Percentiles rank a stretch among this genome's conserved stretches.
Conservation (phyloP, 208 protist species). For the Phytomonas sp. region DNA sequence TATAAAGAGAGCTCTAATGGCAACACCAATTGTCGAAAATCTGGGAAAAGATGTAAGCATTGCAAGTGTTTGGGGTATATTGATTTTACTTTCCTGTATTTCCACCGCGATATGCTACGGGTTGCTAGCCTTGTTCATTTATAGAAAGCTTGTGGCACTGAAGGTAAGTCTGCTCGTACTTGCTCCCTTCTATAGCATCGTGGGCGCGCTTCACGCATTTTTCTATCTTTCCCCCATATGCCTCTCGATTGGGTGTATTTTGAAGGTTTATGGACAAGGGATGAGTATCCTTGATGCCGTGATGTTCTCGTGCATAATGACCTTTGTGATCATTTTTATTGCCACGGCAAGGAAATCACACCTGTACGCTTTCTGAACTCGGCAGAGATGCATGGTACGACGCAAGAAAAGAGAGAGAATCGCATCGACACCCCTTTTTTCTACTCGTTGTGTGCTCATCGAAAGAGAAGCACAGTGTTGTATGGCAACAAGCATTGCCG, state of each 20-base stretch:
- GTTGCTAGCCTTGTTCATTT: conserved; percentile 48
- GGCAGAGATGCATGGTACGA: not conserved
- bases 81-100: conserved; percentile 56
- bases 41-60: conserved; percentile 12
- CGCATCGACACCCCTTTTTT: too few relatives aligned
- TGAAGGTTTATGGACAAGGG: conserved; percentile 41
- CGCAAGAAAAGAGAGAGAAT: not conserved
- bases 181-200: conserved; percentile 37
- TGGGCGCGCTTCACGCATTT: conserved; percentile 65
- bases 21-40: conserved; percentile 18
- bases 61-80: conserved; percentile 30
- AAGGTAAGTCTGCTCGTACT: conserved; percentile 52
- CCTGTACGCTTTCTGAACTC: conserved; percentile 38
- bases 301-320: conserved; percentile 51
- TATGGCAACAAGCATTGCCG: too few relatives aligned
- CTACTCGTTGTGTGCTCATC: too few relatives aligned
- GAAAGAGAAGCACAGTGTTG: too few relatives aligned
- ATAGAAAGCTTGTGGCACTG: conserved; percentile 41
- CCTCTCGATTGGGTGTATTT: conserved; percentile 55
- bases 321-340: conserved; percentile 63
- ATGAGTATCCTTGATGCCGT: conserved; percentile 35
- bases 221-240: conserved; percentile 47
- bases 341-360: conserved; percentile 53
- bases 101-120: conserved; percentile 46
- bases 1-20: conserved; percentile 12